Base-by-base conservation (phyloP, 495 filamentous ascomycete species). In the Neurospora cerealis region DNA sequence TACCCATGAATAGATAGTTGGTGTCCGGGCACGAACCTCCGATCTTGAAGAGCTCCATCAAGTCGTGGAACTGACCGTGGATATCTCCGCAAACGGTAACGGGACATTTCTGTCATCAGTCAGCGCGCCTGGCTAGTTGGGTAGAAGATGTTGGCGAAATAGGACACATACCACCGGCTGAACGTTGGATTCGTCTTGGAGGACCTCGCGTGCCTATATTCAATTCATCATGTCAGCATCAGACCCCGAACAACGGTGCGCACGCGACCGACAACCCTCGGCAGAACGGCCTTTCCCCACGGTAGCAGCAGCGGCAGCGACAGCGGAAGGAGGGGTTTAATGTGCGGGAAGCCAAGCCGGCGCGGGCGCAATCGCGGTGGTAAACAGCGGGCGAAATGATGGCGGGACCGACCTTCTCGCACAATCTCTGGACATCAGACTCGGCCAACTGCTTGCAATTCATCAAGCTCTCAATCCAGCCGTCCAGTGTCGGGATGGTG, bases 381-480 rank as follows among this genome's bases (percentile, higher is more conserved):
- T n/a, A 32, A 19, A 70, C 24, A 13, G 54, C 54, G 54, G 41
- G 9, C 60, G 38, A 21, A 42, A 54, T 32, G 13, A 19, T 38
- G 60, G 19, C 17, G 34, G 40, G 17, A 72, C 60, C 80, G 85
- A 98, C 95, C 89, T 97, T 95, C 82, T 98, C 96, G 86, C 96
- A 99, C 79, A 99, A 88, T 79, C 94, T 91, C 83, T 97, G 94
- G 74, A 99, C 96, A 83, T 99, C 96, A 38, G 88, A 87, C 87
- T 99, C 96, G 71, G 92, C 89, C 83, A 99, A 87, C 87, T 98
- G 96, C 84, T 99, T 99, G 91, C 96, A 99, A 81, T 85, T 91
- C 96, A 99, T 99, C 85, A 99, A 86, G 84, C 88, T 96, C 86
- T 97, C 95, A 81, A 99, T 99, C 96, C 96, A 99, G 76, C 95